Evolutionary conservation across 208 protist species (phyloP).

Genomic region (Acanthamoeba divionensis): DNA sequence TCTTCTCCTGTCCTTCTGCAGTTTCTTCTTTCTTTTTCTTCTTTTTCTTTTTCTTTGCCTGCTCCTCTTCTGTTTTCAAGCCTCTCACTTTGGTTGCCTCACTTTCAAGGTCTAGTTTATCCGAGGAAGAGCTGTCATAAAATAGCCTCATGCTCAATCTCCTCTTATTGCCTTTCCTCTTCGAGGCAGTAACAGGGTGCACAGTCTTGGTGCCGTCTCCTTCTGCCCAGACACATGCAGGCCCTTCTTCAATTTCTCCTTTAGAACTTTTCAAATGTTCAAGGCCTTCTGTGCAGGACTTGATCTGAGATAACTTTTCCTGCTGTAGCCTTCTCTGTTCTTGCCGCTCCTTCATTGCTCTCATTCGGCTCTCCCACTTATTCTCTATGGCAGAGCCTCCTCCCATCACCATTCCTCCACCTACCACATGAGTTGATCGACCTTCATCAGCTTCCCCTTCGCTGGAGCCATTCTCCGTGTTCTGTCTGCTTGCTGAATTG

Average conservation of each 20-base stretch:
- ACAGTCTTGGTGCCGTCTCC: neutral
- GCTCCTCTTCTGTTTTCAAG: no score
- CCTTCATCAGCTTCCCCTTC: neutral
- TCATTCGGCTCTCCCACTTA: neutral
- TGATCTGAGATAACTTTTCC: no score
- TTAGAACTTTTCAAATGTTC: no score
- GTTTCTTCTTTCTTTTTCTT: no score
- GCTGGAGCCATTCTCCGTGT: neutral
- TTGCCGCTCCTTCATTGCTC: neutral
- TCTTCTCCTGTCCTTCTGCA: no score
- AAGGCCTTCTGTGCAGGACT: no score
- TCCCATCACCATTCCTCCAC: no score
- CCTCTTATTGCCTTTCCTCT: constrained; percentile 10
- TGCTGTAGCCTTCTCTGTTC: neutral
- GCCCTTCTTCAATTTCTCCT: neutral
- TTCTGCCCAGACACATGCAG: neutral
- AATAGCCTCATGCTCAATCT: neutral
- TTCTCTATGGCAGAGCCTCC: no score
- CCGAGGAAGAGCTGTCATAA: no score
- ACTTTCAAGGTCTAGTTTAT: no score
- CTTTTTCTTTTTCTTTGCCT: no score
- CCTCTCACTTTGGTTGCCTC: no score
- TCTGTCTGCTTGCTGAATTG: neutral
- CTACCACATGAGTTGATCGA: neutral
- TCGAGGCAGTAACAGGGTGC: neutral